Evolutionary conservation across 495 filamentous ascomycete genomes (phyloP).

Genomic region (Trichocladium antarcticum): DNA sequence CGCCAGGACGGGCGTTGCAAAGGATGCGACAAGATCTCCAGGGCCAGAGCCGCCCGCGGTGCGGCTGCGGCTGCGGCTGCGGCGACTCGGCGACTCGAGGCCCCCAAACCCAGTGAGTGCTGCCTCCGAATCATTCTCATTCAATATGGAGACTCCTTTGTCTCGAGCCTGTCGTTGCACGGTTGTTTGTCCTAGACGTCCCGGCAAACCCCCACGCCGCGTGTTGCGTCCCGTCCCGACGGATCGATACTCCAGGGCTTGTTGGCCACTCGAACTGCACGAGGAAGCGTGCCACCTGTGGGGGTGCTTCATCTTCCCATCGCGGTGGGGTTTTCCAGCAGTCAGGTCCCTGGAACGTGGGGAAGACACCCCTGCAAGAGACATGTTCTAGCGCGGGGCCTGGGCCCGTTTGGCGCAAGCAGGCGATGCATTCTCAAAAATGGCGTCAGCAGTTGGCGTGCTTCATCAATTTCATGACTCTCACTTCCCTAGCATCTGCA

Average conservation of each 20-base stretch:
- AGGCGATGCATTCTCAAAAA: slow-evolving; percentile 5
- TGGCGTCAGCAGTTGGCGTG: slow-evolving; percentile 7
- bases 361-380: slow-evolving; percentile 5
- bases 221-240: slow-evolving; percentile 1
- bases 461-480: no score
- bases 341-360: slow-evolving; percentile 6
- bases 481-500: no score
- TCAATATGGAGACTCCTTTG: no score
- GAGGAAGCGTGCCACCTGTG: background rate
- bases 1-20: slow-evolving; percentile 11
- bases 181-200: no score
- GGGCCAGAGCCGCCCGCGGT: slow-evolving; percentile 19
- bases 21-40: slow-evolving; percentile 25
- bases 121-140: no score
- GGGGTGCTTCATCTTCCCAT: background rate
- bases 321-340: background rate
- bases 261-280: no score
- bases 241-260: no score
- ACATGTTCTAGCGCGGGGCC: slow-evolving; percentile 6
- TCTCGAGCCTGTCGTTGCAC: no score
- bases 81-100: no score
- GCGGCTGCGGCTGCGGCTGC: no score
- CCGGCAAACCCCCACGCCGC: slow-evolving; percentile 1
- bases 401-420: background rate
- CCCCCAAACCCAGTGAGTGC: no score